Conservation (phyloP, 2,329 filamentous ascomycete species). For the Sarocladium oryzae region DNA sequence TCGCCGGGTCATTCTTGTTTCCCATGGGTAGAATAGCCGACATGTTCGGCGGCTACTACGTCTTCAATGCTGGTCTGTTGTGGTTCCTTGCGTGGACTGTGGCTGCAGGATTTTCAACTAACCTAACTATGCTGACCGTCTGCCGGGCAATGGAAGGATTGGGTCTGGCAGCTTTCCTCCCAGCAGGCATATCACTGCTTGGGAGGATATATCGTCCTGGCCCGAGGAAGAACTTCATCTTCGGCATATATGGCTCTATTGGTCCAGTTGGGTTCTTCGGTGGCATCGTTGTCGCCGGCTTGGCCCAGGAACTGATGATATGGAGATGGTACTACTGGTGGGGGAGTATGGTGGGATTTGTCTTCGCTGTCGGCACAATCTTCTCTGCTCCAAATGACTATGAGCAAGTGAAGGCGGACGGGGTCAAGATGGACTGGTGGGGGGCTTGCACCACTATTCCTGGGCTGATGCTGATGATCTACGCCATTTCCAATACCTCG, state of each 20-base stretch:
- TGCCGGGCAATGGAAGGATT: conserved; percentile 64
- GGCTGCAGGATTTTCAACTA: conserved; percentile 57
- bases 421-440: conserved; percentile 53
- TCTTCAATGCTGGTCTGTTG: conserved; percentile 47
- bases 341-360: conserved; percentile 36
- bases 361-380: conserved; percentile 42
- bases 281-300: conserved; percentile 59
- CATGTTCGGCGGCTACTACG: conserved; percentile 50
- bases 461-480: conserved; percentile 60
- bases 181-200: conserved; percentile 60
- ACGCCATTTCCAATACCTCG: conserved; percentile 60
- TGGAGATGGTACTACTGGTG: conserved; percentile 68
- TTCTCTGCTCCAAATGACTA: conserved; percentile 30
- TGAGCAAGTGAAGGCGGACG: conserved; percentile 21
- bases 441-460: conserved; percentile 47
- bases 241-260: conserved; percentile 49
- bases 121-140: conserved; percentile 59
- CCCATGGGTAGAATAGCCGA: conserved; percentile 52
- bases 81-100: conserved; percentile 62
- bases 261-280: conserved; percentile 50
- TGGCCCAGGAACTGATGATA: conserved; percentile 49
- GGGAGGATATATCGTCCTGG: conserved; percentile 61
- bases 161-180: conserved; percentile 61
- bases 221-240: conserved; percentile 61
- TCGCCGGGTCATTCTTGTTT: conserved; percentile 50